Conservation (phyloP, 139 green algal species). For the Chlamydomonas eustigma region DNA sequence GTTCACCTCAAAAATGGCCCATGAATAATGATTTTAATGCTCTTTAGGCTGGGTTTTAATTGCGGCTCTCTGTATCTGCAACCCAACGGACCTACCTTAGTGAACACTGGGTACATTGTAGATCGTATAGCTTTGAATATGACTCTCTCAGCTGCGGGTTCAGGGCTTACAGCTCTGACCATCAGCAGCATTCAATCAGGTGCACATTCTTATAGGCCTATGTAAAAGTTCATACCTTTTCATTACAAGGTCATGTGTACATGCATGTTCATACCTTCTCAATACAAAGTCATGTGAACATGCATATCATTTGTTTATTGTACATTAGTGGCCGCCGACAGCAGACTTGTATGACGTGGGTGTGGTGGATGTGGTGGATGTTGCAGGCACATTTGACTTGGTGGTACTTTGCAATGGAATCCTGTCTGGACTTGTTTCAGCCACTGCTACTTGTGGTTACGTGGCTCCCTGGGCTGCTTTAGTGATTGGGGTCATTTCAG, state of each 20-base stretch:
- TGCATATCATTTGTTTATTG: too few relatives aligned
- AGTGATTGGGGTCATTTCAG: conserved; percentile 27
- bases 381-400: conserved; percentile 44
- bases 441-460: conserved; percentile 36
- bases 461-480: conserved; percentile 43
- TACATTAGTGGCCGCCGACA: too few relatives aligned
- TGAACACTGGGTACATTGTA: not conserved
- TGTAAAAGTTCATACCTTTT: too few relatives aligned
- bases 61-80: conserved; percentile 43
- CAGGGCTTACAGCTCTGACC: not conserved
- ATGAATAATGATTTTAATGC: too few relatives aligned
- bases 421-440: conserved; percentile 35
- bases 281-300: too few relatives aligned
- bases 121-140: conserved; percentile 42
- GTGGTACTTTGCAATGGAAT: conserved; percentile 39
- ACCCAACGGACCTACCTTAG: not conserved
- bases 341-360: too few relatives aligned
- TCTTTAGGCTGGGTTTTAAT: conserved; percentile 42
- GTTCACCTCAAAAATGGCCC: too few relatives aligned
- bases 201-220: too few relatives aligned
- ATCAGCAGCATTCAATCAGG: not conserved
- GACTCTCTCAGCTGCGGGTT: conserved; percentile 19
- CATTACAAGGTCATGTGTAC: too few relatives aligned
- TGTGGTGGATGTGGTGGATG: too few relatives aligned
- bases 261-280: too few relatives aligned